Base-by-base conservation (phyloP, 78 protist genomes). In the Mastigamoeba balamuthi region DNA sequence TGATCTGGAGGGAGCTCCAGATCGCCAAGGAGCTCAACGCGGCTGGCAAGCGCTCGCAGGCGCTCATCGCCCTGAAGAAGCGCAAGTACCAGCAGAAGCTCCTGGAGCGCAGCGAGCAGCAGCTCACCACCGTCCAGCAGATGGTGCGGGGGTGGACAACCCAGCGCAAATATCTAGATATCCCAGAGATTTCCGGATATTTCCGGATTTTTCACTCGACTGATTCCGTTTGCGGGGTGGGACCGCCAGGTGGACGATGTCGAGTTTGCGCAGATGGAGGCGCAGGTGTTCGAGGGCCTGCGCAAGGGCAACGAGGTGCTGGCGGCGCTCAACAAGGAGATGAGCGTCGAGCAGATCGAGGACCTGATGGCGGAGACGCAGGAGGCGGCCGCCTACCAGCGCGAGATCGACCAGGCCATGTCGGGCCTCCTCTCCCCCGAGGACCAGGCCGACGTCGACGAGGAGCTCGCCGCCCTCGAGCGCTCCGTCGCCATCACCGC, bases 371-470 rank as follows among this genome's bases (percentile, higher is more conserved):
- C 53, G 29, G 95, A 91, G 30, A 87, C 88, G 0, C 74, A 43
- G 10, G 95, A 91, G 23, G 92, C 95, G 28, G 82, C 80, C 27
- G 92, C 37, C n/a, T 86, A 86, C 65, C 95, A 84, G n/a, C n/a
- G n/a, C n/a, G n/a, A 48, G 17, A 48, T 48, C 17, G 58, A 48
- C 17, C 33, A 48, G 58, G 33, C 17, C 17, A 17, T 48, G 17
- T 17, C 58, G 17, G 58, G 58, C 33, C 58, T 25, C 17, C 58
- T 48, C 17, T 25, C 58, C 17, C 17, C 58, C 17, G 58, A 17
- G 17, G 58, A 48, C 58, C 17, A 48, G 17, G 58, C 17, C 33
- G 58, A 17, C 17, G 17, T 48, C 17, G 58, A 48, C 33, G 58
- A 48, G 17, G 58, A 48, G 17, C 58, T 48, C 17, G 58, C 17